Evolutionary conservation across 2,329 filamentous ascomycete species (phyloP), one percentile per base, ranked within the genome.

Genomic region (Chlorencoelia australis): DNA sequence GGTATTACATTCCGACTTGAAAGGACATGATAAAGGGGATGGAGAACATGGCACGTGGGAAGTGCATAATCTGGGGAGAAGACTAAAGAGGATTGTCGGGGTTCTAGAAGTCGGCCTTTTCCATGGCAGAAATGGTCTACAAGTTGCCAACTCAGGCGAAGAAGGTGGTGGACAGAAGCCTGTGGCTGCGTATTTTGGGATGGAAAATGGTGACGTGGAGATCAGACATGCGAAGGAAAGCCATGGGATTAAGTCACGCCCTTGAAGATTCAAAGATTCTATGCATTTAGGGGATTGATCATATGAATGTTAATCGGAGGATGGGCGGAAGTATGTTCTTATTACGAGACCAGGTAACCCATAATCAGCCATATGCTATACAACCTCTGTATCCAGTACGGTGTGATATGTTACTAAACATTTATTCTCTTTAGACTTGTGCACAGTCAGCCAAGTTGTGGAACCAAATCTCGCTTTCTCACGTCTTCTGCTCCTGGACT

Each of bases 21-120:
- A 64, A 33, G 56, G 54, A 3, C 60, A 63, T 10, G 54, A 60
- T 18, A 56, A 62, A 27, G 65, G 69, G 5, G 69, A 74, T 43
- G 73, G 76, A 14, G 63, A 69, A 47, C 67, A 74, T 43, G 82
- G 85, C 11, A 63, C 72, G 26, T 95, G 87, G 85, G 83, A 89
- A 46, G 83, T 95, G 5, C 73, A 80, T 45, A 69, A 68, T 22
- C 67, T 98, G 33, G 80, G 84, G 6, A 68, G 70, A 45, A 71
- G 73, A 51, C 79, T 96, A 54, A 86, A 93, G 59, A 68, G 69
- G 47, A 82, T 94, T 46, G 79, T 82, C 1, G 91, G 91, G 33
- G 85, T 98, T 7, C 68, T 95, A 35, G 91, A 94, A 56, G 88
- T 93, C 18, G 91, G 91, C 10, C 70, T 98, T 30, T 98, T 98